Percentiles rank a stretch among this genome's conserved stretches.
phyloP scores from a whole-genome alignment of 139 green algal genomes.

The Chlorella sp. region DNA sequence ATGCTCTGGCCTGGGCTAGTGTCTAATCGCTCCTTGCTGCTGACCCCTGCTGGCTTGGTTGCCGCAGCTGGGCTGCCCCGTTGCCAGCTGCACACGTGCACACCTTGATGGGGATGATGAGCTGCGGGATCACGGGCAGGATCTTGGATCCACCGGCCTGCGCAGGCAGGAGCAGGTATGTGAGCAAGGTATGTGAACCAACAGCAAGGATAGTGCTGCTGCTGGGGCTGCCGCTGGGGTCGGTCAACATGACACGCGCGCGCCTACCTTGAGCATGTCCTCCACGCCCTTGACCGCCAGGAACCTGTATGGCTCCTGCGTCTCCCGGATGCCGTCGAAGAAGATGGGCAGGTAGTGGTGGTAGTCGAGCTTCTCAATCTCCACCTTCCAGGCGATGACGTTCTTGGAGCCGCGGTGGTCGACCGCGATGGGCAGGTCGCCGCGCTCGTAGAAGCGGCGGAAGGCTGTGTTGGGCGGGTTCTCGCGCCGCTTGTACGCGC shows the following conservation, averaged over 20 bases:
- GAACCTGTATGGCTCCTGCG: conserved; percentile 82
- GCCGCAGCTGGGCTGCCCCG: too few species aligned
- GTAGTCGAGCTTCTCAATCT: conserved; percentile 77
- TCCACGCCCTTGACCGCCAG: conserved; percentile 74
- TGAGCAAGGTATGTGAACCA: too few species aligned
- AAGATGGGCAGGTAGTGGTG: conserved; percentile 90
- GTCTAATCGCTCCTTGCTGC: too few species aligned
- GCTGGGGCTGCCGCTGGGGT: too few species aligned
- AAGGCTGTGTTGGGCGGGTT: conserved; percentile 80
- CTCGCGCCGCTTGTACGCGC: conserved; percentile 35
- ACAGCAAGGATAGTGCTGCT: too few species aligned
- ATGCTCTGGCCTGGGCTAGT: too few species aligned
- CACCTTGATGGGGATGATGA: conserved; percentile 83
- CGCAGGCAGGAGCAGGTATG: not conserved
- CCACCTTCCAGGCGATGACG: conserved; percentile 78
- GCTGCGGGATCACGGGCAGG: conserved; percentile 79
- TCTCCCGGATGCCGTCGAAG: conserved; percentile 83
- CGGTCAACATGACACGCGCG: not conserved
- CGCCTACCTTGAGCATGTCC: conserved; percentile 62
- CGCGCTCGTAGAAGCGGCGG: conserved; percentile 76
- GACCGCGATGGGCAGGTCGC: conserved; percentile 73
- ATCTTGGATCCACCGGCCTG: conserved; percentile 57
- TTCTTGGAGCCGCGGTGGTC: conserved; percentile 76
- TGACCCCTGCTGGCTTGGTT: too few species aligned
- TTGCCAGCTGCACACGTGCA: too few species aligned